phyloP scores from a whole-genome alignment of 2,329 filamentous ascomycete species.

The Verticillium dahliae region DNA sequence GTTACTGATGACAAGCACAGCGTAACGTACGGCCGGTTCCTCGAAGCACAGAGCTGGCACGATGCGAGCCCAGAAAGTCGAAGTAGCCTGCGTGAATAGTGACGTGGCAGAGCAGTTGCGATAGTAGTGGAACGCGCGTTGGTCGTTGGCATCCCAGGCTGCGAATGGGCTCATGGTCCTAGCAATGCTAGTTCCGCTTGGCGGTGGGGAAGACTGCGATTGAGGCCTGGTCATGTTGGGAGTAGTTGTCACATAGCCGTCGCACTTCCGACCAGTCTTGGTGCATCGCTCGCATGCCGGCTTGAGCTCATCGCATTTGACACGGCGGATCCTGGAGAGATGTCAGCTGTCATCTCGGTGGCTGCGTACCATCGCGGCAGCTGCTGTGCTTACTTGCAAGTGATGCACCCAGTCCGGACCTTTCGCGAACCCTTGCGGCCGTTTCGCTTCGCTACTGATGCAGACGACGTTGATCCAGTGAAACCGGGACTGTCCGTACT shows the following conservation, averaged over 20 bases:
- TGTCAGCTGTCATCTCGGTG: background rate
- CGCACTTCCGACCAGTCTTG: slow-evolving; percentile 48
- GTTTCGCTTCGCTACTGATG: background rate
- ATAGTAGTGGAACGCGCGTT: slow-evolving; percentile 25
- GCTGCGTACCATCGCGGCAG: background rate
- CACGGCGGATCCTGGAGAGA: slow-evolving; percentile 39
- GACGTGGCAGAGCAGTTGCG: slow-evolving; percentile 27
- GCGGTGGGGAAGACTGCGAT: background rate
- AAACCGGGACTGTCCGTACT: background rate
- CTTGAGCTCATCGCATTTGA: slow-evolving; percentile 51
- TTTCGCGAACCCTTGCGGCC: slow-evolving; percentile 36
- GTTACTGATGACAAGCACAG: slow-evolving; percentile 42
- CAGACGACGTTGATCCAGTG: background rate
- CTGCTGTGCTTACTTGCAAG: slow-evolving; percentile 37
- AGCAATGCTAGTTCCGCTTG: background rate
- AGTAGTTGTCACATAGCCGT: slow-evolving; percentile 36
- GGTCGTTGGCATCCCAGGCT: slow-evolving; percentile 11
- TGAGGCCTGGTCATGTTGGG: background rate
- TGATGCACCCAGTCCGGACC: slow-evolving; percentile 44
- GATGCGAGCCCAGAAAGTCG: slow-evolving; percentile 35
- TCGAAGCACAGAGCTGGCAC: slow-evolving; percentile 37
- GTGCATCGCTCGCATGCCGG: slow-evolving; percentile 46
- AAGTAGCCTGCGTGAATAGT: slow-evolving; percentile 32
- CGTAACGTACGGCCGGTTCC: slow-evolving; percentile 40
- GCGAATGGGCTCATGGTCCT: background rate